Evolutionary conservation across 2,329 filamentous ascomycete species (phyloP).

Genomic region (Rasamsonia emersonii): DNA sequence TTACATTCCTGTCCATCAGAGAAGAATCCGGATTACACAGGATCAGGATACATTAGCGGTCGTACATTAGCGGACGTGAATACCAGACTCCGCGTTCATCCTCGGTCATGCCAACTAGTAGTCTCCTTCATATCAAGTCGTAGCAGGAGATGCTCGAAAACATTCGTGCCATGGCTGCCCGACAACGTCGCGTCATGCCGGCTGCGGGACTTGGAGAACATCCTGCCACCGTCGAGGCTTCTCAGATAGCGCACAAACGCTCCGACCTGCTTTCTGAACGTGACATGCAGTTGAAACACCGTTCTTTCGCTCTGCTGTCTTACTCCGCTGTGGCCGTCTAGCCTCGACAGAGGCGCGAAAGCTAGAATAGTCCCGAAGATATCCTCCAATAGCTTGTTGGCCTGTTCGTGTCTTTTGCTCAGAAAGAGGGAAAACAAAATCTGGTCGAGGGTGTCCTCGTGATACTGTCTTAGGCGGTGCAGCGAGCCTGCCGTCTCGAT

Average conservation of each 20-base stretch:
- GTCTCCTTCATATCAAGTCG: constrained; percentile 63
- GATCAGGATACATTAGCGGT: too few species aligned
- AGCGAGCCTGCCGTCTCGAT: constrained; percentile 52
- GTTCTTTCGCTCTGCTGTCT: constrained; percentile 31
- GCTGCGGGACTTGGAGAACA: constrained; percentile 30
- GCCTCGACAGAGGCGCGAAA: constrained; percentile 47
- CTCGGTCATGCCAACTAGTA: too few species aligned
- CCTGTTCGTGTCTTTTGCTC: constrained; percentile 63
- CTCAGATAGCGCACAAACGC: constrained; percentile 66
- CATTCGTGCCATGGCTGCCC: constrained; percentile 42
- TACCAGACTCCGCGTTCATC: too few species aligned
- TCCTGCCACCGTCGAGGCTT: constrained; percentile 57
- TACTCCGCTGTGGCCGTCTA: constrained; percentile 30
- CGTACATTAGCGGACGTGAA: too few species aligned
- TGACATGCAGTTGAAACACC: constrained; percentile 49
- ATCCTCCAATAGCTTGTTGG: constrained; percentile 64
- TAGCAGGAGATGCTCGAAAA: constrained; percentile 59
- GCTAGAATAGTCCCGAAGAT: constrained; percentile 65
- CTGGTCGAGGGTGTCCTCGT: constrained; percentile 64
- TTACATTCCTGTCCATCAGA: too few species aligned
- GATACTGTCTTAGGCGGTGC: constrained; percentile 57
- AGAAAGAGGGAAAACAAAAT: constrained; percentile 68
- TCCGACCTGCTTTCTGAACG: constrained; percentile 62
- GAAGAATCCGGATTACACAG: too few species aligned
- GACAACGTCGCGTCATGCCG: constrained; percentile 21